Percentiles rank a stretch among this genome's conserved stretches.
phyloP scores from a whole-genome alignment of 2,329 filamentous ascomycete species.

The Trichoderma arundinaceum region DNA sequence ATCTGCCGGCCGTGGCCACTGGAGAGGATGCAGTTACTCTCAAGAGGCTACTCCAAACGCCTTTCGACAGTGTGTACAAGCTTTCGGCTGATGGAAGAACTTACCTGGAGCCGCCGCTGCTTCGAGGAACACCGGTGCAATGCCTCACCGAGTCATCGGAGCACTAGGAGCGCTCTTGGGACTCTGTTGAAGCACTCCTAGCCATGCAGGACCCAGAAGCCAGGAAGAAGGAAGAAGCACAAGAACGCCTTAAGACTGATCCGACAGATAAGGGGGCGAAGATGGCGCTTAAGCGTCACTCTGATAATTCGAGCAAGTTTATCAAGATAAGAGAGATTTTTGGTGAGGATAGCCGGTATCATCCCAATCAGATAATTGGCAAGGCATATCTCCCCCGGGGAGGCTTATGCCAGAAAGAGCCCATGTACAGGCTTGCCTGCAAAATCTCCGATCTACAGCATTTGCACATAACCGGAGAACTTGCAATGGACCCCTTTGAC shows the following conservation, averaged over 20 bases:
- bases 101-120: constrained; percentile 37
- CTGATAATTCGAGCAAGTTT: constrained; percentile 44
- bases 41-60: neutral
- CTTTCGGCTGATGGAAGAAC: constrained; percentile 34
- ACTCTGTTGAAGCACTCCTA: constrained; percentile 41
- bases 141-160: constrained; percentile 40
- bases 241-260: neutral
- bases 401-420: constrained; percentile 45
- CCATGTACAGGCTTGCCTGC: constrained; percentile 46
- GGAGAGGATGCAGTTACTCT: neutral
- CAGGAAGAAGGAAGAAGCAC: constrained; percentile 33
- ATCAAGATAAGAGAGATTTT: constrained; percentile 46
- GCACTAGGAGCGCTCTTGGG: constrained; percentile 44
- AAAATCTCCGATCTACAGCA: constrained; percentile 43
- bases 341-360: constrained; percentile 38
- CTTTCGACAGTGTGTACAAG: constrained; percentile 19
- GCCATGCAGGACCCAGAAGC: constrained; percentile 37
- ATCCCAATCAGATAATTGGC: constrained; percentile 47
- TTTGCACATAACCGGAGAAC: constrained; percentile 36
- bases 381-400: constrained; percentile 42
- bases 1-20: neutral
- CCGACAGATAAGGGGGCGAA: constrained; percentile 31
- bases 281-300: constrained; percentile 36
- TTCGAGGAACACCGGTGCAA: constrained; percentile 40
- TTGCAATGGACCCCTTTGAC: constrained; percentile 47